Percentiles rank a stretch among this genome's conserved stretches.
Conservation (phyloP, 352 stramenopile species). For the Albugo candida region DNA sequence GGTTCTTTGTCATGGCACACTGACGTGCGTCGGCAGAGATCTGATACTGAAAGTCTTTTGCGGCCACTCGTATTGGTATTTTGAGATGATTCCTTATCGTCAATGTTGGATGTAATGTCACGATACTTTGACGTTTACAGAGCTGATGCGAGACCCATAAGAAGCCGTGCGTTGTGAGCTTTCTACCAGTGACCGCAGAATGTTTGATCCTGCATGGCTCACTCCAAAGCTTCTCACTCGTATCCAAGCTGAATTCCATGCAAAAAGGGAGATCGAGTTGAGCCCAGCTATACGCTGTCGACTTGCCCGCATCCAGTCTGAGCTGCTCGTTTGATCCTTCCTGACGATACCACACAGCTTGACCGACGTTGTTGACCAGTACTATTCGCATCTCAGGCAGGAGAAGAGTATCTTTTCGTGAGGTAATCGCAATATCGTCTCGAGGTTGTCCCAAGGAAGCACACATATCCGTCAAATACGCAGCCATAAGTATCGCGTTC, state of each 20-base stretch:
- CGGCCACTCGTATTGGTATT: too few species aligned
- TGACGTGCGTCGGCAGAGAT: too few species aligned
- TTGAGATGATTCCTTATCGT: background rate
- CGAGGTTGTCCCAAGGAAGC: too few species aligned
- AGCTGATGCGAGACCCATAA: constrained; percentile 48
- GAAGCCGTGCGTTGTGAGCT: constrained; percentile 27
- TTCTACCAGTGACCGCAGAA: constrained; percentile 31
- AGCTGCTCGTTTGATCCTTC: constrained; percentile 36
- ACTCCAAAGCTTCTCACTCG: constrained; percentile 19
- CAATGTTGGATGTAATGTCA: constrained; percentile 30
- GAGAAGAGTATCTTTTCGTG: constrained; percentile 2
- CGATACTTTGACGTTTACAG: constrained; percentile 27
- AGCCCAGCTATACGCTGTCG: constrained; percentile 48
- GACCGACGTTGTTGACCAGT: constrained; percentile 22
- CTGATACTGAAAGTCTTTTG: too few species aligned
- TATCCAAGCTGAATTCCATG: constrained; percentile 25
- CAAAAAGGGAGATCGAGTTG: constrained; percentile 11
- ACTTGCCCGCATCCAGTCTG: constrained; percentile 11
- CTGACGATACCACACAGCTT: constrained; percentile 43
- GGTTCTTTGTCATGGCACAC: too few species aligned
- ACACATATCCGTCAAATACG: too few species aligned
- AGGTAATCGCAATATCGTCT: too few species aligned
- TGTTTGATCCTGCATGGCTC: constrained; percentile 47
- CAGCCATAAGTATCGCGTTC: constrained; percentile 31
- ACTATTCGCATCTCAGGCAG: constrained; percentile 39